Evolutionary conservation across 129 eudicot species (phyloP).

Genomic region (Pittosporum tobira): DNA sequence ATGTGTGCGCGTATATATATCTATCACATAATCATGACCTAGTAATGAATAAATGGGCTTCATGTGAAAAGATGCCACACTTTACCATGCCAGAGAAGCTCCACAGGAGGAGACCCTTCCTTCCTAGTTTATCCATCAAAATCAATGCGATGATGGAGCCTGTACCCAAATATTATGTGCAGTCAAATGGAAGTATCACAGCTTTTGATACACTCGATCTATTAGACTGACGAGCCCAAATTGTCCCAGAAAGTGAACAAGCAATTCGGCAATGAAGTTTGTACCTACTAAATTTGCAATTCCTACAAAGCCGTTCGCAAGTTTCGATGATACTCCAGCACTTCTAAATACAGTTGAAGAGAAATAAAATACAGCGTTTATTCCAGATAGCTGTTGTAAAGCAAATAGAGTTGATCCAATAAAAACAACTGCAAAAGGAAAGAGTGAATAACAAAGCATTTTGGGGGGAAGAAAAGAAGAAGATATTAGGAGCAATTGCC

Average conservation of each 20-base stretch:
- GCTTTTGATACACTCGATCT: background rate
- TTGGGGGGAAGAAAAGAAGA: slow-evolving; percentile 5
- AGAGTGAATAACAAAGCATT: slow-evolving; percentile 44
- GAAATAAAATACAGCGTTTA: slow-evolving; percentile 96
- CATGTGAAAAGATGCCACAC: background rate
- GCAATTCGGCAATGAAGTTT: background rate
- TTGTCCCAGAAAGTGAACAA: background rate
- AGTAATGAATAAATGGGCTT: background rate
- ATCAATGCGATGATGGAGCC: slow-evolving; percentile 75
- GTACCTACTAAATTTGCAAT: slow-evolving; percentile 70
- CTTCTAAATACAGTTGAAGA: slow-evolving; percentile 99
- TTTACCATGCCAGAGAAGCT: slow-evolving; percentile 97
- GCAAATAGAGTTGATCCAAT: slow-evolving; percentile 99
- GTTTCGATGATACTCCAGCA: slow-evolving; percentile 86
- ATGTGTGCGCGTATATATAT: too few relatives aligned
- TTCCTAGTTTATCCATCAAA: slow-evolving; percentile 92
- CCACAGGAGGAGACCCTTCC: slow-evolving; percentile 73
- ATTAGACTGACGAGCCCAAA: background rate
- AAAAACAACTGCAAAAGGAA: slow-evolving; percentile 97
- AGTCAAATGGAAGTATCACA: background rate
- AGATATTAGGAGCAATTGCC: background rate
- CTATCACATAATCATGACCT: too few relatives aligned
- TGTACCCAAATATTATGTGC: slow-evolving; percentile 16
- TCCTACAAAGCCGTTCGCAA: slow-evolving; percentile 76
- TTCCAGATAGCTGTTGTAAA: slow-evolving; percentile 99